Percentiles rank a stretch among this genome's conserved stretches.
Evolutionary conservation across 257 asterid species (phyloP).

Genomic region (Solanum etuberosum): DNA sequence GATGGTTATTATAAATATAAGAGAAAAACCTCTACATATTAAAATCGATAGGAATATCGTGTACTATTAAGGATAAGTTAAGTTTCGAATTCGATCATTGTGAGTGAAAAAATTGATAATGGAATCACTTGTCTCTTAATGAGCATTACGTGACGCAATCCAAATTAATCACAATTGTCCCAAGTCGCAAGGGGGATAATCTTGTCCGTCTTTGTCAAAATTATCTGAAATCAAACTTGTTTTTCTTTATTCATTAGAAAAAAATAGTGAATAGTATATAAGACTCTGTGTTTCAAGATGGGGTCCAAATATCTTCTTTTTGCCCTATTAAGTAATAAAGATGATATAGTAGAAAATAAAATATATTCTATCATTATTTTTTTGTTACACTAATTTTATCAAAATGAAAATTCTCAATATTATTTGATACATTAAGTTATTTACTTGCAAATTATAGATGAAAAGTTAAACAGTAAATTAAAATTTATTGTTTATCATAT

Average conservation of each 20-base stretch:
- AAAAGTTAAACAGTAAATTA: too few relatives aligned
- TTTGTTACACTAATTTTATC: neutral
- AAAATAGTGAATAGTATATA: neutral
- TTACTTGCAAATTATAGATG: neutral
- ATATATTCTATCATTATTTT: neutral
- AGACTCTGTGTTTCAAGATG: neutral
- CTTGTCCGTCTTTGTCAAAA: neutral
- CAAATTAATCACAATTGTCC: neutral
- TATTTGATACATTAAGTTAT: too few relatives aligned
- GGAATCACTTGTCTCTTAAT: too few relatives aligned
- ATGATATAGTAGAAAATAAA: neutral
- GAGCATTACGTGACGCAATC: accelerated
- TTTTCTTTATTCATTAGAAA: neutral
- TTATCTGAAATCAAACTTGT: neutral
- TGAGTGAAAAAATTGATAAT: too few relatives aligned
- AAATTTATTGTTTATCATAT: neutral
- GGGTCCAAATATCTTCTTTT: neutral
- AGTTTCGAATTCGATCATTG: accelerated
- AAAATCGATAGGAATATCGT: accelerated
- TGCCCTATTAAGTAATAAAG: neutral
- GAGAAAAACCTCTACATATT: accelerated
- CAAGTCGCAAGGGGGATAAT: neutral
- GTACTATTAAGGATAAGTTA: too few relatives aligned
- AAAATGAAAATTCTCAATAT: neutral
- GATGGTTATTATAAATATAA: neutral